Evolutionary conservation across 1,284 basidiomycete genomes (phyloP).

Genomic region (Ganoderma sinense): DNA sequence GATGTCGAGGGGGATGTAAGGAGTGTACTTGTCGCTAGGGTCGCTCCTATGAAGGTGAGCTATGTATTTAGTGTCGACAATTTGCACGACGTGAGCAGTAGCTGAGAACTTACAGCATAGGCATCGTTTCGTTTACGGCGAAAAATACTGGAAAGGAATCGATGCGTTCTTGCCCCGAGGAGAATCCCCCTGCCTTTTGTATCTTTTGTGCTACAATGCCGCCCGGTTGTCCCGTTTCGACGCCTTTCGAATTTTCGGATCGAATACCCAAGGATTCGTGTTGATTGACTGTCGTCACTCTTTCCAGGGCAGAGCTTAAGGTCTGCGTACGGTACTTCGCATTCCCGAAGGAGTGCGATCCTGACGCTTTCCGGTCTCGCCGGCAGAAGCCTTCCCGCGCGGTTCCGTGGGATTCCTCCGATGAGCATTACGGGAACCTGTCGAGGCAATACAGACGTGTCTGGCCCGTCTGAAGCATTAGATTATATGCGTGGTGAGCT

Average conservation of each 20-base stretch:
- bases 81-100: too few relatives aligned
- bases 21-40: conserved; percentile 87
- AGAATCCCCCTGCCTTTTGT: not conserved
- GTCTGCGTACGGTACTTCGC: not conserved
- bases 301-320: not conserved
- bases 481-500: not conserved
- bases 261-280: not conserved
- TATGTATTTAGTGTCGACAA: not conserved
- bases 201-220: not conserved
- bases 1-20: conserved; percentile 85
- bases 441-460: not conserved
- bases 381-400: not conserved
- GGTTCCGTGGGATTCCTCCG: not conserved
- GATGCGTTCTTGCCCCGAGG: not conserved
- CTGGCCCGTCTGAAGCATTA: not conserved
- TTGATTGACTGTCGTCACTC: not conserved
- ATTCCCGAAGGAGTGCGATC: not conserved
- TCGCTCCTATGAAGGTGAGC: conserved; percentile 60
- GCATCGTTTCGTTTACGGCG: not conserved
- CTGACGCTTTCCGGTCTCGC: not conserved
- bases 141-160: not conserved
- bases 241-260: not conserved
- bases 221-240: not conserved
- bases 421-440: not conserved
- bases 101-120: not conserved